A percentile compares a stretch with the other conserved stretches of the same genome.
These are phyloP conservation scores for Eucalyptus tenuipes DNA, from an alignment of 345 rosid genomes.

Conservation along the genomic window DNA sequence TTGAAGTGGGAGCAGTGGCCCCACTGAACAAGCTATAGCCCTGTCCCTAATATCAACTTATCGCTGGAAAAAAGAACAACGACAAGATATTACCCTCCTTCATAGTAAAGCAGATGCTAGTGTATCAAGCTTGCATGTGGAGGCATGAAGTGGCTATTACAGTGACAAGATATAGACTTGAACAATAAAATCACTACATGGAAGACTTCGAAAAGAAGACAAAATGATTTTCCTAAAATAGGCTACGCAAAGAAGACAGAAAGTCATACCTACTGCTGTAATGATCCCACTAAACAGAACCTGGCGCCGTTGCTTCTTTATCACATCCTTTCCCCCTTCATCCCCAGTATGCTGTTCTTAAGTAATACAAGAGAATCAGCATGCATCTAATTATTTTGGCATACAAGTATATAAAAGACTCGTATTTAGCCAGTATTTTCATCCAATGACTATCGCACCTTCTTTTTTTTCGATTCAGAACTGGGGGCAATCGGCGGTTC, in stretches of 20 bases:
- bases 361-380: background rate
- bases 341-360: slow-evolving; percentile 54
- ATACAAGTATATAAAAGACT: background rate
- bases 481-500: slow-evolving; percentile 61
- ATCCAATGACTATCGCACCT: slow-evolving; percentile 24
- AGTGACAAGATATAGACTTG: background rate
- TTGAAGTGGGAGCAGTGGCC: background rate
- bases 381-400: background rate
- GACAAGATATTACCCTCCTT: background rate
- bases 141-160: background rate
- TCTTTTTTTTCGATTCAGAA: slow-evolving; percentile 54
- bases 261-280: slow-evolving; percentile 75
- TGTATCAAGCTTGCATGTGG: background rate
- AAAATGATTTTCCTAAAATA: background rate
- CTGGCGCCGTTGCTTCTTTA: slow-evolving; percentile 86
- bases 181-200: background rate
- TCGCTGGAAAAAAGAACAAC: background rate
- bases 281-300: slow-evolving; percentile 84
- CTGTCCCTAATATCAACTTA: background rate
- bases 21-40: background rate
- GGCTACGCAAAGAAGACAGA: background rate
- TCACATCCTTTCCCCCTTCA: slow-evolving; percentile 69
- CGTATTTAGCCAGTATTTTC: background rate
- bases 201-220: background rate
- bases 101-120: background rate